These are phyloP conservation scores for Metarhizium robertsii DNA, from an alignment of 2,329 filamentous ascomycete genomes.

Conservation along the genomic window DNA sequence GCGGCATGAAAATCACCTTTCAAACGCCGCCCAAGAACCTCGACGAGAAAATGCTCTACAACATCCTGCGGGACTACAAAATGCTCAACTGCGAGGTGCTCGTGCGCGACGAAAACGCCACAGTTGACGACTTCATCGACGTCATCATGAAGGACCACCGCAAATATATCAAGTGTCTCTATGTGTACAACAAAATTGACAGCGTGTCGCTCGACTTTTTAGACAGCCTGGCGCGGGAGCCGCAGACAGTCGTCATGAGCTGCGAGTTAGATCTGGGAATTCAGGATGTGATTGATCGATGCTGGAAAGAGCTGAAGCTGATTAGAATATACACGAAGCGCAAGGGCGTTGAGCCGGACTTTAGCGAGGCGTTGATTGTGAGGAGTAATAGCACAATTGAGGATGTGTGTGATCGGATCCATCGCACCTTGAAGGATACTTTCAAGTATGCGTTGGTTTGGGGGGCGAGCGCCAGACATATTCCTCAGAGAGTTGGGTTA, in stretches of 20 bases:
- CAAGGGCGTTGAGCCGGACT: constrained; percentile 84
- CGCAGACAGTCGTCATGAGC: constrained; percentile 91
- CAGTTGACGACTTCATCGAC: constrained; percentile 97
- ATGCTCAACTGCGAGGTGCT: constrained; percentile 96
- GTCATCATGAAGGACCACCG: constrained; percentile 99
- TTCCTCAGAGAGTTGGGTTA: constrained; percentile 87
- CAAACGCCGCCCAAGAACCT: constrained; percentile 78
- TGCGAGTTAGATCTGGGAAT: constrained; percentile 94
- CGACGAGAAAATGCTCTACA: constrained; percentile 97
- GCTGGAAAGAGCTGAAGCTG: constrained; percentile 85
- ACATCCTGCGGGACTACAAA: constrained; percentile 97
- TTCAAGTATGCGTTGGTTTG: constrained; percentile 99
- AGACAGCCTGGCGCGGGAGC: constrained; percentile 83
- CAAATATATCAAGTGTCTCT: constrained; percentile 91
- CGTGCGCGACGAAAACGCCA: constrained; percentile 87
- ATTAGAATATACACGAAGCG: constrained; percentile 96
- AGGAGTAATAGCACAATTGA: constrained; percentile 81
- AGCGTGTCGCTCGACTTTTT: constrained; percentile 88
- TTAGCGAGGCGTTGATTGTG: constrained; percentile 87
- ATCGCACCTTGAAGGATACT: constrained; percentile 89
- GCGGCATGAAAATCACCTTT: constrained; percentile 98
- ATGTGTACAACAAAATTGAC: constrained; percentile 99
- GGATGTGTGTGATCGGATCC: constrained; percentile 93
- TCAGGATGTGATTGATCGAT: constrained; percentile 84
- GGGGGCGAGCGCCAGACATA: constrained; percentile 90